Evolutionary conservation across 2,329 filamentous ascomycete species (phyloP).

Genomic region (Aspergillus awamori): DNA sequence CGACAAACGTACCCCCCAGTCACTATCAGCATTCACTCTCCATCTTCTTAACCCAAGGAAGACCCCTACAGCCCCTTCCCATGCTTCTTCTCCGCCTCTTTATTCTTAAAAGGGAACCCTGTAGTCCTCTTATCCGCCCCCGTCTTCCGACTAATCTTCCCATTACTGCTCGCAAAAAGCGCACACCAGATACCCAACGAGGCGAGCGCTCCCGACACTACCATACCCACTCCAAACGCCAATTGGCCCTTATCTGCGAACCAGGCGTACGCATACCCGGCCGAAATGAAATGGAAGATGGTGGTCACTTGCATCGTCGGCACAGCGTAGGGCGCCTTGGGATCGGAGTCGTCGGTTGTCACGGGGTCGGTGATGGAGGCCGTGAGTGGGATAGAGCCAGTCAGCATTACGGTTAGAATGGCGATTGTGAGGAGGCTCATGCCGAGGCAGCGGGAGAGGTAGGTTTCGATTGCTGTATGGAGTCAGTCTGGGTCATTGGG

Average conservation of each 20-base stretch:
- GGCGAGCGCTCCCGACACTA: constrained; percentile 61
- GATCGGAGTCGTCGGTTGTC: constrained; percentile 47
- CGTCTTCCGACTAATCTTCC: constrained; percentile 63
- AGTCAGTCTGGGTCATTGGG: no score
- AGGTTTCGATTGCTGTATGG: constrained; percentile 63
- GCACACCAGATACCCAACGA: constrained; percentile 67
- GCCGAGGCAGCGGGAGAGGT: constrained; percentile 73
- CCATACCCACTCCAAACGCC: constrained; percentile 63
- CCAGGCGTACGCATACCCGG: constrained; percentile 70
- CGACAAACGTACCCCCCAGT: no score
- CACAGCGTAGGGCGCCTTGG: constrained; percentile 64
- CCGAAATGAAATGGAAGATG: constrained; percentile 64
- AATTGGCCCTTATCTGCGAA: constrained; percentile 61
- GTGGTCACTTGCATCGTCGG: constrained; percentile 69
- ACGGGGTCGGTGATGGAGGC: constrained; percentile 48
- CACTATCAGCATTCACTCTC: no score
- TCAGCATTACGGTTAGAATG: constrained; percentile 66
- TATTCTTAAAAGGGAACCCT: constrained; percentile 68
- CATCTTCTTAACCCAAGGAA: no score
- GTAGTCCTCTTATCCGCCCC: constrained; percentile 68
- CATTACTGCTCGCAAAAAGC: constrained; percentile 59
- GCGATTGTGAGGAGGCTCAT: constrained; percentile 68
- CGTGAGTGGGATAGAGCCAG: constrained; percentile 69
- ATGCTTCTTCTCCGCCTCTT: constrained; percentile 57
- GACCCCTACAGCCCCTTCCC: constrained; percentile 31